Percentiles rank a stretch among this genome's conserved stretches.
Evolutionary conservation across 2,329 filamentous ascomycete species (phyloP).

Genomic region (Sporothrix inflata): DNA sequence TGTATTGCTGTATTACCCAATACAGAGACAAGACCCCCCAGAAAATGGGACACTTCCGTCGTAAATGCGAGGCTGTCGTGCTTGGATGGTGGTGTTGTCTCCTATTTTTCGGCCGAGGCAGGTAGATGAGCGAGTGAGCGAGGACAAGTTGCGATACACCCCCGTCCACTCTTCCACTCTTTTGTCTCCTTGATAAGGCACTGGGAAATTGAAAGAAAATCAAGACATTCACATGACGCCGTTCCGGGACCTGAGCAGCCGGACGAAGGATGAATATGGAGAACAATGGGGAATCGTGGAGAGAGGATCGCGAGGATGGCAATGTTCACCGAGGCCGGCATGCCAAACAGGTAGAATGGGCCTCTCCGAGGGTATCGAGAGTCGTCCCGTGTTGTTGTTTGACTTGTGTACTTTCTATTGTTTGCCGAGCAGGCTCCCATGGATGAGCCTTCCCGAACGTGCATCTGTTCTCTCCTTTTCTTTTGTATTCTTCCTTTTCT

Average conservation of each 20-base stretch:
- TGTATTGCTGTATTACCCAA: background rate
- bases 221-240: constrained; percentile 2
- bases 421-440: background rate
- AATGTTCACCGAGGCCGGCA: background rate
- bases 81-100: background rate
- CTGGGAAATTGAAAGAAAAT: background rate
- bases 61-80: constrained; percentile 21
- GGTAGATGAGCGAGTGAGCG: background rate
- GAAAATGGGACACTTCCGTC: background rate
- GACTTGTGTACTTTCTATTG: too few species aligned
- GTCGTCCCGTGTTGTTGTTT: background rate
- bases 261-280: background rate
- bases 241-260: constrained; percentile 15
- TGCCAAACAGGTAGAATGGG: background rate
- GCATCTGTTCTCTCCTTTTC: background rate
- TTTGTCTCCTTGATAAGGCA: background rate
- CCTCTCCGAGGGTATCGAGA: background rate
- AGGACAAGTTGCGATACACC: background rate
- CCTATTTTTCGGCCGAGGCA: constrained; percentile 18
- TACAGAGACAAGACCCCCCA: background rate
- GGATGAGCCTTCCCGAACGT: background rate
- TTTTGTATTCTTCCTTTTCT: background rate
- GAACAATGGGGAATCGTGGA: background rate
- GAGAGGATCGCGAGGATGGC: background rate
- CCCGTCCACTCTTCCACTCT: background rate